Evolutionary conservation across 768 basidiomycete species (phyloP).

Genomic region (Amyloporia xantha): DNA sequence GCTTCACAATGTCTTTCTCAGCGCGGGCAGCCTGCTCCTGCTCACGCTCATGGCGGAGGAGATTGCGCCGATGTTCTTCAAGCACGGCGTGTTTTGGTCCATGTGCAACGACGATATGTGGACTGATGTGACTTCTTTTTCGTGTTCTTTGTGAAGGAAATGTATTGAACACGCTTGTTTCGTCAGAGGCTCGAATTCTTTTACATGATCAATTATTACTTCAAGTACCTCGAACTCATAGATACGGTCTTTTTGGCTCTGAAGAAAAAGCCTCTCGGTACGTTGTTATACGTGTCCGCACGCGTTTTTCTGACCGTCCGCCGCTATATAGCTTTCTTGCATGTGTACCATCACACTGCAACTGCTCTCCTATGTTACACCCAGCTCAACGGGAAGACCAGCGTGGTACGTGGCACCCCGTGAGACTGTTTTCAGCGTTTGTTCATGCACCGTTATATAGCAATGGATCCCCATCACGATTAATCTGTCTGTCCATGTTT

Average conservation of each 20-base stretch:
- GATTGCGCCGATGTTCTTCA: slow-evolving; percentile 72
- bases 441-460: slow-evolving; percentile 33
- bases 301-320: background rate
- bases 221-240: slow-evolving; percentile 94
- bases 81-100: slow-evolving; percentile 63
- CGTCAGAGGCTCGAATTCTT: slow-evolving; percentile 86
- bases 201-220: slow-evolving; percentile 99
- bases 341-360: slow-evolving; percentile 99
- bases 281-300: slow-evolving; percentile 20
- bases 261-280: slow-evolving; percentile 97
- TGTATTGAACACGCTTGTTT: slow-evolving; percentile 2
- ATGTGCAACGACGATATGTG: slow-evolving; percentile 76
- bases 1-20: slow-evolving; percentile 85
- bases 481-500: slow-evolving; percentile 89
- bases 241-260: slow-evolving; percentile 96
- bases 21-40: slow-evolving; percentile 75
- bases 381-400: slow-evolving; percentile 92
- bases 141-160: background rate
- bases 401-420: slow-evolving; percentile 59
- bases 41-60: slow-evolving; percentile 90
- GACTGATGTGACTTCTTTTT: slow-evolving; percentile 65
- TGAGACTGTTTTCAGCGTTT: background rate
- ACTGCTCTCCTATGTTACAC: slow-evolving; percentile 93
- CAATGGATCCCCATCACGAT: slow-evolving; percentile 94
- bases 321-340: slow-evolving; percentile 64